phyloP scores from a whole-genome alignment of 768 basidiomycete genomes.

The Tricholoma bakamatsutake region DNA sequence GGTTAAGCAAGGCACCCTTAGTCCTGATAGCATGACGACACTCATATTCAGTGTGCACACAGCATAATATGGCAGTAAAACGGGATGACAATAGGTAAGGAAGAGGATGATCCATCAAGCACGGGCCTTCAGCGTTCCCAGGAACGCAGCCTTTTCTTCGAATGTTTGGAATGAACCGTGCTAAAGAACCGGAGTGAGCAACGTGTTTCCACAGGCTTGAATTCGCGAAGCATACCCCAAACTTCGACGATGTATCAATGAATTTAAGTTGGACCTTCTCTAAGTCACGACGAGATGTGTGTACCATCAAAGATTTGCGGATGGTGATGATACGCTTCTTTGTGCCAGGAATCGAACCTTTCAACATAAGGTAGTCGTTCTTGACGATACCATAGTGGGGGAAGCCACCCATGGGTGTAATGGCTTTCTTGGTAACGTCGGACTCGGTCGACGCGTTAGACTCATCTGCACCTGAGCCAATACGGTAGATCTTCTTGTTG shows the following conservation, averaged over 20 bases:
- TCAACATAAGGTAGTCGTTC: slow-evolving; percentile 97
- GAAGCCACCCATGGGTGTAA: slow-evolving; percentile 99
- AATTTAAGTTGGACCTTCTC: slow-evolving; percentile 99
- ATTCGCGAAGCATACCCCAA: slow-evolving; percentile 60
- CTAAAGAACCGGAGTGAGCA: slow-evolving; percentile 28
- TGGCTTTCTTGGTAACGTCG: slow-evolving; percentile 88
- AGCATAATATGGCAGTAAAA: slow-evolving; percentile 32
- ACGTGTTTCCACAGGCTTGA: background rate
- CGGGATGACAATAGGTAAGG: slow-evolving; percentile 32
- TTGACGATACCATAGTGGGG: slow-evolving; percentile 98
- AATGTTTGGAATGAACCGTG: slow-evolving; percentile 96
- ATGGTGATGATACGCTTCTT: slow-evolving; percentile 98
- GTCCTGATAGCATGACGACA: slow-evolving; percentile 5
- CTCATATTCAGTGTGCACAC: slow-evolving; percentile 18
- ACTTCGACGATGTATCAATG: slow-evolving; percentile 98
- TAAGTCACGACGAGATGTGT: slow-evolving; percentile 92
- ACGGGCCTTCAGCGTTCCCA: slow-evolving; percentile 85
- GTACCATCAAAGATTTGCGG: slow-evolving; percentile 94
- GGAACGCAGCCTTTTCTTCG: slow-evolving; percentile 94
- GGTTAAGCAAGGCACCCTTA: too few relatives aligned
- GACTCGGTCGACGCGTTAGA: slow-evolving; percentile 90
- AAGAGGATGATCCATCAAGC: slow-evolving; percentile 52
- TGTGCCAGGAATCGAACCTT: slow-evolving; percentile 92
- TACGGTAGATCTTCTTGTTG: slow-evolving; percentile 99
- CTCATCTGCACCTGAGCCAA: slow-evolving; percentile 74